Evolutionary conservation across 148 eudicot genomes (phyloP).

Genomic region (Heliamphora exappendiculata): DNA sequence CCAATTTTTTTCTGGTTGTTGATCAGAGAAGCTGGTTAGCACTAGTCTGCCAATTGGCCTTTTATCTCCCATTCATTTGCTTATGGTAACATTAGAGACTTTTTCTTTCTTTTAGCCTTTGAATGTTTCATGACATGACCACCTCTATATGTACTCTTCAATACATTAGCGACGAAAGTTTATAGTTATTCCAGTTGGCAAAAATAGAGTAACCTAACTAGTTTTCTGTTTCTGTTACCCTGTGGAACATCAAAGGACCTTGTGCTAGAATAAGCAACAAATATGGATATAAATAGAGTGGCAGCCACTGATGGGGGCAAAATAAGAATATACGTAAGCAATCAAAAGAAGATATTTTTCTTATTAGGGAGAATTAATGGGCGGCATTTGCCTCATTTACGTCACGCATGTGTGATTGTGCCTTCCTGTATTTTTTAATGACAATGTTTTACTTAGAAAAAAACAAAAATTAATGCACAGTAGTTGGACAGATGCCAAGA

Average conservation of each 20-base stretch:
- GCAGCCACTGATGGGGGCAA: not conserved
- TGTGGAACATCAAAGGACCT: not conserved
- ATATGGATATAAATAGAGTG: not conserved
- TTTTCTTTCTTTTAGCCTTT: not conserved
- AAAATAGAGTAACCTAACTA: not conserved
- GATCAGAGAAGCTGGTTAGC: not conserved
- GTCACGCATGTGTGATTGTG: too few relatives aligned
- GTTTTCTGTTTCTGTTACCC: not conserved
- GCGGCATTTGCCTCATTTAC: too few relatives aligned
- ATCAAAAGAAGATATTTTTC: not conserved
- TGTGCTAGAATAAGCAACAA: not conserved
- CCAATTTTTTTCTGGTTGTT: not conserved
- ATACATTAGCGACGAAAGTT: not conserved
- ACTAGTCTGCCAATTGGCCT: not conserved
- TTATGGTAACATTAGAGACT: not conserved
- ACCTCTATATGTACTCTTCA: not conserved
- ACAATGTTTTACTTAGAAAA: too few relatives aligned
- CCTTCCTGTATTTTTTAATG: too few relatives aligned
- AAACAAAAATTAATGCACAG: too few relatives aligned
- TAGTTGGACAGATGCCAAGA: not conserved
- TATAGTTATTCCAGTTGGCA: not conserved
- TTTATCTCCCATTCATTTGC: constrained; percentile 1
- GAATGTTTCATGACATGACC: not conserved
- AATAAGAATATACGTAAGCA: not conserved
- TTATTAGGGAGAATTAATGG: not conserved